Conservation (phyloP, 805 yeast genomes). For the Clavispora fructus region DNA sequence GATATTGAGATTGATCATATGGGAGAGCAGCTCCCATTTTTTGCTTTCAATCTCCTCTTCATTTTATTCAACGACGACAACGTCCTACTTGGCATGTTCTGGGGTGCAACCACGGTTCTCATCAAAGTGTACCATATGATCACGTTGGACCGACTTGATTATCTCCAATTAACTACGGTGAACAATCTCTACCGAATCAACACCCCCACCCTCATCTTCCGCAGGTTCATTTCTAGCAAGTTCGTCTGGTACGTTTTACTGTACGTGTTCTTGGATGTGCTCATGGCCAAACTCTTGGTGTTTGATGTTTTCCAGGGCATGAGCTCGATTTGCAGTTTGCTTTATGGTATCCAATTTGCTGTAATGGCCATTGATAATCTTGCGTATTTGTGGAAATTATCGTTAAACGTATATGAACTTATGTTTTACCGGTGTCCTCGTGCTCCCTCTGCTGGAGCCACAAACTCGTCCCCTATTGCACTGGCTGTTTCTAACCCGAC, state of each 20-base stretch:
- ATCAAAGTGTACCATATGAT: slow-evolving; percentile 77
- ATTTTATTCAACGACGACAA: slow-evolving; percentile 60
- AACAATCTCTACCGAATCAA: slow-evolving; percentile 18
- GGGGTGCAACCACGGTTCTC: slow-evolving; percentile 25
- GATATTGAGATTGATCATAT: slow-evolving; percentile 69
- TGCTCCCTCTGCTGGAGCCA: neutral
- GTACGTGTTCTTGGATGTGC: slow-evolving; percentile 47
- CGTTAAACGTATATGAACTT: slow-evolving; percentile 54
- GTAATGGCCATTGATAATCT: slow-evolving; percentile 53
- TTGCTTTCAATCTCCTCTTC: slow-evolving; percentile 48
- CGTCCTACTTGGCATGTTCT: slow-evolving; percentile 45
- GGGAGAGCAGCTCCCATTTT: slow-evolving; percentile 31
- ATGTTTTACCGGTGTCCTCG: slow-evolving; percentile 29
- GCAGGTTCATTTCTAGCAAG: slow-evolving; percentile 29
- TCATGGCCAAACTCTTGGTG: slow-evolving; percentile 50
- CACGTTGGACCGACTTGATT: slow-evolving; percentile 47
- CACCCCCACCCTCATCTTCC: slow-evolving; percentile 22
- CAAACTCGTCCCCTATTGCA: neutral
- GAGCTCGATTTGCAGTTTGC: slow-evolving; percentile 51
- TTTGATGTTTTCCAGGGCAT: slow-evolving; percentile 47
- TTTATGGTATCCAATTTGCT: slow-evolving; percentile 75
- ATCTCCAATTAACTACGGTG: slow-evolving; percentile 23
- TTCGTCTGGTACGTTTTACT: slow-evolving; percentile 41
- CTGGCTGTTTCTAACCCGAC: no score
- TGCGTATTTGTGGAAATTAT: slow-evolving; percentile 40